Conservation (phyloP, 768 basidiomycete species). For the Collybiopsis luxurians region DNA sequence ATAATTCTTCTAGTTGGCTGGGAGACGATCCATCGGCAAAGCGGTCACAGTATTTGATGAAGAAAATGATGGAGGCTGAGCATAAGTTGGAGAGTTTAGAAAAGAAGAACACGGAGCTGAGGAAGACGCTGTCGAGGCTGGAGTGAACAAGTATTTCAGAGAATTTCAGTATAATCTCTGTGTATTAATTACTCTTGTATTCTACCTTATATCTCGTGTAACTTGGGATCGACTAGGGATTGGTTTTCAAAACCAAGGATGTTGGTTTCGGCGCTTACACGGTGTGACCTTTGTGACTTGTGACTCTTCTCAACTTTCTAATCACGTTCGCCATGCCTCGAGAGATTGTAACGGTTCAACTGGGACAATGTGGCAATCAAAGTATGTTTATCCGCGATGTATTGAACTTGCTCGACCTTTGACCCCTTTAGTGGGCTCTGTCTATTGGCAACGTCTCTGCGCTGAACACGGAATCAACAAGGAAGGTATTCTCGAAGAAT, state of each 20-base stretch:
- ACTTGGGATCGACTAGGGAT: no score
- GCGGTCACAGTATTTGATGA: constrained; percentile 65
- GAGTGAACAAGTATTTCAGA: not conserved
- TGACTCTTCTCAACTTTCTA: not conserved
- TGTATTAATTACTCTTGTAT: no score
- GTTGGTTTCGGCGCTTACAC: no score
- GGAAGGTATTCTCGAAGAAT: constrained; percentile 94
- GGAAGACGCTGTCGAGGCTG: constrained; percentile 31
- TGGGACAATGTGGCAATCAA: constrained; percentile 92
- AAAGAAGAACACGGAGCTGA: constrained; percentile 65
- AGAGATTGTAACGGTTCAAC: constrained; percentile 67
- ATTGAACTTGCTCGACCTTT: constrained; percentile 9
- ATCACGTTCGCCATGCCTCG: constrained; percentile 48
- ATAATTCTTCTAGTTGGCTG: constrained; percentile 41
- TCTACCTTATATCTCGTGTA: no score
- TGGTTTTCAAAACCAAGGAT: no score
- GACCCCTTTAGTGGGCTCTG: constrained; percentile 68
- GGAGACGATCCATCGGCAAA: constrained; percentile 49
- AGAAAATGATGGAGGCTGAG: constrained; percentile 72
- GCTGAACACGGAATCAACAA: constrained; percentile 98
- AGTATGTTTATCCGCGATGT: constrained; percentile 44
- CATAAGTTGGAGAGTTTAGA: constrained; percentile 70
- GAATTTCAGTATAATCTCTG: no score
- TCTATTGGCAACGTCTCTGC: constrained; percentile 98
- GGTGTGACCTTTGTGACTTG: not conserved